Percentiles rank a stretch among this genome's conserved stretches.
phyloP scores from a whole-genome alignment of 306 rosid genomes.

The Vigna angularis region DNA sequence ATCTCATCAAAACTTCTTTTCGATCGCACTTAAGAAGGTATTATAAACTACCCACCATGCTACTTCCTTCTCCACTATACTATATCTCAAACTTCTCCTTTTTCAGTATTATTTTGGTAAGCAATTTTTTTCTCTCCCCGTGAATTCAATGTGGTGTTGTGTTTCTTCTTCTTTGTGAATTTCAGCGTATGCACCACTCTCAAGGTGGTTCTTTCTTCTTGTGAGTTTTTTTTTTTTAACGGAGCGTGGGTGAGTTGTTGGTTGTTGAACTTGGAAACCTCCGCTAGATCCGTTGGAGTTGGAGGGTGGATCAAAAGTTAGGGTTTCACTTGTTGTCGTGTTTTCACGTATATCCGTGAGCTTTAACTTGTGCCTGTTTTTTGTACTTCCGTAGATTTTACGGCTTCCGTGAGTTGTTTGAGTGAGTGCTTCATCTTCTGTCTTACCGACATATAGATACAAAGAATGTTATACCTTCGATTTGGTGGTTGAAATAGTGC shows the following conservation, averaged over 20 bases:
- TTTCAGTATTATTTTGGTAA: background rate
- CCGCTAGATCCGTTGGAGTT: constrained; percentile 33
- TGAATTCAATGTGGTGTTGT: background rate
- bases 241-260: background rate
- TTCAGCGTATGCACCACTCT: background rate
- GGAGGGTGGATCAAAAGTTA: constrained; percentile 9
- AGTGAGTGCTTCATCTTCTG: constrained; percentile 29
- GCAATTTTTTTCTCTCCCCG: background rate
- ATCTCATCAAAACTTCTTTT: constrained; percentile 23
- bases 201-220: background rate
- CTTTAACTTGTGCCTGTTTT: background rate
- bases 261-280: background rate
- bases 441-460: constrained; percentile 44
- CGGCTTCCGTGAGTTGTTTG: background rate
- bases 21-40: constrained; percentile 31
- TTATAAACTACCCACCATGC: constrained; percentile 13
- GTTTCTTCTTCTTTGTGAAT: background rate
- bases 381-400: constrained; percentile 29
- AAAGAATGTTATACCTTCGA: constrained; percentile 44
- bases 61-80: background rate
- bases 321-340: constrained; percentile 38
- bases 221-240: background rate
- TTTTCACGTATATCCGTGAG: background rate
- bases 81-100: background rate
- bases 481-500: constrained; percentile 37